phyloP scores from a whole-genome alignment of 2,329 filamentous ascomycete genomes.

The Juglanconis juglandina region DNA sequence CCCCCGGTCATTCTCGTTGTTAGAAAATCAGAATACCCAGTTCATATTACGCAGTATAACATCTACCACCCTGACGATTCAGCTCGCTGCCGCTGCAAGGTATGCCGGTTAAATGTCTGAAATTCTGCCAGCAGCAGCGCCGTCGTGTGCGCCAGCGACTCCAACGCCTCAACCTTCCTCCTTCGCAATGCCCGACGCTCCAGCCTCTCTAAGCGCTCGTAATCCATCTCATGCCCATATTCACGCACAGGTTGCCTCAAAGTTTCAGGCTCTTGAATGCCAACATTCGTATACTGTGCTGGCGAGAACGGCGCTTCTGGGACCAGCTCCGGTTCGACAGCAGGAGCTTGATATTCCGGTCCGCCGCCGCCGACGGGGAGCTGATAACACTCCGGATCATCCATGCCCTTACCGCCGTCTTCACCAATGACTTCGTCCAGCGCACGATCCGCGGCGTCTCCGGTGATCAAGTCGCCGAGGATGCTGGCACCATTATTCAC shows the following conservation, averaged over 20 bases:
- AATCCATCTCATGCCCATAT: not conserved
- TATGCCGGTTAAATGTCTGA: not conserved
- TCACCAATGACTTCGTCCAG: not conserved
- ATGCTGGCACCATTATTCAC: not conserved
- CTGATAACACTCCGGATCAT: not conserved
- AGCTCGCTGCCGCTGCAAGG: not conserved
- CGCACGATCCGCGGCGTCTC: not conserved
- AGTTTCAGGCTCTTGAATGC: too few species aligned
- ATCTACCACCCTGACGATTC: too few species aligned
- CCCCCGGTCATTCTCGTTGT: too few species aligned
- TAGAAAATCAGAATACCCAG: too few species aligned
- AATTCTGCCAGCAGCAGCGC: constrained; percentile 10
- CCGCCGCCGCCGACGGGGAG: not conserved
- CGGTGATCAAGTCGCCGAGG: not conserved
- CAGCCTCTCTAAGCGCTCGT: not conserved
- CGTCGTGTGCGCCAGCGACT: constrained; percentile 1
- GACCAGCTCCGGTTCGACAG: not conserved
- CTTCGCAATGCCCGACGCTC: constrained; percentile 7
- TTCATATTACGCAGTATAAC: too few species aligned
- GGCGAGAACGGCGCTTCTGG: not conserved
- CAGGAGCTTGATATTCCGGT: not conserved
- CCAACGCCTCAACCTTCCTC: constrained; percentile 8
- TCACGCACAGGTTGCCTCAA: too few species aligned
- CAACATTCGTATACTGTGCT: too few species aligned
- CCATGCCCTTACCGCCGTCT: not conserved